These are phyloP conservation scores for Yamadazyma phyllophila DNA, from an alignment of 805 yeast genomes.

Conservation along the genomic window DNA sequence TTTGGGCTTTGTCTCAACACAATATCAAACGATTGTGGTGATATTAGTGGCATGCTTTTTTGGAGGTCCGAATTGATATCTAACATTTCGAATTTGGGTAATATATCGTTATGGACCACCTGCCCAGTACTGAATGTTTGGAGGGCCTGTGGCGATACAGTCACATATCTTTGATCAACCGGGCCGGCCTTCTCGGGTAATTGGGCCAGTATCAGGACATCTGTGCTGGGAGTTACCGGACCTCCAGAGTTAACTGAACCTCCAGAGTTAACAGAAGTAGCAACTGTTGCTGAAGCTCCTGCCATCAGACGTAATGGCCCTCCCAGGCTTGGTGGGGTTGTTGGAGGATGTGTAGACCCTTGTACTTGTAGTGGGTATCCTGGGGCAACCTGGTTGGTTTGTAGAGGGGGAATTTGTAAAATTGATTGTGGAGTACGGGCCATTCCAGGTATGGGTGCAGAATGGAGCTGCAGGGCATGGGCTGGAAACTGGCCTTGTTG, in stretches of 20 bases:
- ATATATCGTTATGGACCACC: neutral
- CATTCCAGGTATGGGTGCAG: neutral
- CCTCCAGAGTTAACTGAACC: neutral
- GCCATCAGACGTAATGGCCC: too few species aligned
- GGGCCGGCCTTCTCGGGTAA: neutral
- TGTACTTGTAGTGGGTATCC: neutral
- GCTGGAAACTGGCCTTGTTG: neutral
- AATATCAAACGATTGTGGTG: slow-evolving; percentile 56
- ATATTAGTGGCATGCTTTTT: slow-evolving; percentile 1
- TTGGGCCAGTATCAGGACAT: neutral
- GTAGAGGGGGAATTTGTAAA: neutral
- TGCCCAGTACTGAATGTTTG: neutral
- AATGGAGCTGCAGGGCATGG: neutral
- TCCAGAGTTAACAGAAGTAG: too few species aligned
- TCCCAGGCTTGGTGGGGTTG: neutral
- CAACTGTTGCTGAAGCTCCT: too few species aligned
- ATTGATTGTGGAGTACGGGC: neutral
- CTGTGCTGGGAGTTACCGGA: too few species aligned
- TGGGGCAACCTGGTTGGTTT: neutral
- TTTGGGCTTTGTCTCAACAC: slow-evolving; percentile 76
- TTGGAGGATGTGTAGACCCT: neutral
- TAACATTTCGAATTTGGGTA: slow-evolving; percentile 3
- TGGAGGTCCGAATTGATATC: neutral
- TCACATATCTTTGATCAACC: neutral
- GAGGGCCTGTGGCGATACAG: neutral